A percentile compares a stretch with the other conserved stretches of the same genome.
Conservation (phyloP, 106 monocot species). For the Triglochin maritima region DNA sequence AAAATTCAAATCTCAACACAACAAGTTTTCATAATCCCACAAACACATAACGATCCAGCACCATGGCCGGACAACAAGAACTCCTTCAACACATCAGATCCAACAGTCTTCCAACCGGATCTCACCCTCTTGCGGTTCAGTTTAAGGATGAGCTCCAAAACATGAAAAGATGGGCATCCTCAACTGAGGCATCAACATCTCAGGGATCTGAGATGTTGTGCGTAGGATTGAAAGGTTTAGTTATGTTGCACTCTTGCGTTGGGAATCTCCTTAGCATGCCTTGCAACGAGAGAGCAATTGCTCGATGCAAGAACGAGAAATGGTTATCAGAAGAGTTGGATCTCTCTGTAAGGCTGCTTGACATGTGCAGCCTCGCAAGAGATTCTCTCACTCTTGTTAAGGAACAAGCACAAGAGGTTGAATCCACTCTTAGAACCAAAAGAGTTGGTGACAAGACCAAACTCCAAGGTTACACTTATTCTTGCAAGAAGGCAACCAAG, state of each 20-base stretch:
- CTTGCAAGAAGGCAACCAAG: constrained; percentile 8
- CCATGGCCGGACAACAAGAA: no score
- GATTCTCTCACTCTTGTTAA: constrained; percentile 1
- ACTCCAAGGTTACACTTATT: background rate
- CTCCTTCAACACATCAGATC: background rate
- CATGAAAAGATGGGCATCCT: background rate
- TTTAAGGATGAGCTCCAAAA: constrained; percentile 6
- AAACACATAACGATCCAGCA: no score
- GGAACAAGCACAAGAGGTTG: constrained; percentile 3
- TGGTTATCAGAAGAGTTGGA: constrained; percentile 12
- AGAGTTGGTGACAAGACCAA: background rate
- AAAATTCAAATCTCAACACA: no score
- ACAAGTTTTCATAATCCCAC: no score
- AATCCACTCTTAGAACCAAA: constrained; percentile 12
- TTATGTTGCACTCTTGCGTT: constrained; percentile 1
- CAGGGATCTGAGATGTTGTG: background rate
- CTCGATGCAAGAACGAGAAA: background rate
- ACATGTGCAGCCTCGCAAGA: constrained; percentile 7
- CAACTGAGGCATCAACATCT: background rate
- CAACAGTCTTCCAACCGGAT: background rate
- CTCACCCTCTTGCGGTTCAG: constrained; percentile 1
- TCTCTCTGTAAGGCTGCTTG: constrained; percentile 7
- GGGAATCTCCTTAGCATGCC: constrained; percentile 10
- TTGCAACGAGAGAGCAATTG: background rate
- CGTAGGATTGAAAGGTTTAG: constrained; percentile 1